These are phyloP conservation scores for Neckera pumila DNA, from an alignment of 225 moss, liverwort and hornwort species.

Conservation along the genomic window DNA sequence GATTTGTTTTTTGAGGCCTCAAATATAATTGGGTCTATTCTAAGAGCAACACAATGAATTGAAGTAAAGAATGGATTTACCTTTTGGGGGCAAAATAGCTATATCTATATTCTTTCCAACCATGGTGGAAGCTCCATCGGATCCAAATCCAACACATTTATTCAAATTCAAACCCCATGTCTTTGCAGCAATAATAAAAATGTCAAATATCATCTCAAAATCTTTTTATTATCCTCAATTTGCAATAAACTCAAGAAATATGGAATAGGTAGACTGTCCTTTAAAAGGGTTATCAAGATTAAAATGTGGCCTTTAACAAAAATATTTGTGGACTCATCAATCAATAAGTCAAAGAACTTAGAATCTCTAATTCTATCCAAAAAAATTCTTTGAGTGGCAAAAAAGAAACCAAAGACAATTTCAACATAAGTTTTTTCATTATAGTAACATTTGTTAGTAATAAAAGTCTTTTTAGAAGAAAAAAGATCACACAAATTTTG, in stretches of 20 bases:
- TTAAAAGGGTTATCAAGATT: not conserved
- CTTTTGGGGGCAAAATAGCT: rapidly evolving
- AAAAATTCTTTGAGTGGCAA: too few relatives aligned
- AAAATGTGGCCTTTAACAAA: not conserved
- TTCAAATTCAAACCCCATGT: rapidly evolving
- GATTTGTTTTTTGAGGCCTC: not conserved
- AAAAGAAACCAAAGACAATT: too few relatives aligned
- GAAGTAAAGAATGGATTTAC: not conserved
- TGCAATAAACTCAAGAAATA: rapidly evolving
- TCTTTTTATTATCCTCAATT: not conserved
- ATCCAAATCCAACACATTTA: not conserved
- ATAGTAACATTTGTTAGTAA: too few relatives aligned
- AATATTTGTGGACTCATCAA: too few relatives aligned
- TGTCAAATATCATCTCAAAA: not conserved
- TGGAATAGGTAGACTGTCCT: rapidly evolving
- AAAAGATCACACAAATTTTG: too few relatives aligned
- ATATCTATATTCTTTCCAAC: not conserved
- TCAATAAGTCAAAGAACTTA: too few relatives aligned
- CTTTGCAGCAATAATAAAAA: not conserved
- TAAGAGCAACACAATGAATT: not conserved
- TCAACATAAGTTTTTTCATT: too few relatives aligned
- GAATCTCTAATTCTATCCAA: too few relatives aligned
- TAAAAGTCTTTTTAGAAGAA: too few relatives aligned
- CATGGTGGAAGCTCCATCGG: rapidly evolving
- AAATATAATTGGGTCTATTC: rapidly evolving